Evolutionary conservation across 2,329 filamentous ascomycete genomes (phyloP), one percentile per base, ranked within the genome.

Genomic region (Trichoderma sp.): DNA sequence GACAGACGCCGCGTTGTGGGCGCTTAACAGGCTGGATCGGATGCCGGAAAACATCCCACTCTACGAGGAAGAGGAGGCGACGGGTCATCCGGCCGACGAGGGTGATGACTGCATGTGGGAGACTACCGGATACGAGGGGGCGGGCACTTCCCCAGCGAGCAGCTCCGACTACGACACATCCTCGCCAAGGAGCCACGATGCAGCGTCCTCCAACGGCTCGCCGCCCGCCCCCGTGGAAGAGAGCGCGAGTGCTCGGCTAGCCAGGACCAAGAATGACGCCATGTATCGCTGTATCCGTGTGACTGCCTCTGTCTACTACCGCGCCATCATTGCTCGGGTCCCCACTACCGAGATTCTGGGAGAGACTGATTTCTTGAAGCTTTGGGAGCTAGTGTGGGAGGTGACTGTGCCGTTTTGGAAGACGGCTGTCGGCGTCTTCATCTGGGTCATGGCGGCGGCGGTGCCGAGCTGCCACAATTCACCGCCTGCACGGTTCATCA

Each of bases 341-440:
- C 85, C 88, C 0, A 86, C 88, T 16, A 84, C 85, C 71, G 75
- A 78, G 6, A 80, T 85, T 0, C 86, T 87, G 72, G 81, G 81
- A 3, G 76, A 82, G 4, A 76, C 79, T 9, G 86, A 88, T 60
- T 85, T 88, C 75, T 74, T 82, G 11, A 78, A 79, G 60, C 83
- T 89, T 6, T 90, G 88, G 88, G 82, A 81, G 16, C 84, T 84
- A 3, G 82, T 85, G 12, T 89, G 88, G 88, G 82, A 84, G 21
- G 85, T 88, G 5, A 84, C 86, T 2, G 81, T 89, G 41, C 80
- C 85, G 3, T 83, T 82, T 6, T 89, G 88, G 87, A 86, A 86
- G 75, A 79, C 82, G 3, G 82, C 87, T 29, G 81, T 88, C 16
- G 88, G 88, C 38, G 84, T 90, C 16, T 87, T 87, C 72, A 81